Percentiles rank a stretch among this genome's conserved stretches.
phyloP scores from a whole-genome alignment of 371 early-diverging fungal species.

The Apophysomyces sp. region DNA sequence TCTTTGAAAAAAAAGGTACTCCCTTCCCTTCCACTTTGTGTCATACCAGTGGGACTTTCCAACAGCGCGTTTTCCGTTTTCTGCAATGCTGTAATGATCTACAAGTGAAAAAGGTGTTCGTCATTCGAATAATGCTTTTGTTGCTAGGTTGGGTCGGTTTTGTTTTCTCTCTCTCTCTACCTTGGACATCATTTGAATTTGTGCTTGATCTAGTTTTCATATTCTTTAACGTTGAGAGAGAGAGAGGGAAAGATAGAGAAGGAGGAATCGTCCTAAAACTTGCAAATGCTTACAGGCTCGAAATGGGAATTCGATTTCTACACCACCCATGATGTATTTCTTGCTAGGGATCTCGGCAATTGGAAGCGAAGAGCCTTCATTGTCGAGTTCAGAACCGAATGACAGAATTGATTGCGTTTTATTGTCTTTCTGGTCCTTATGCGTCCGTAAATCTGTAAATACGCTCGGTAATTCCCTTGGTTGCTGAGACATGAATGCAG shows the following conservation, averaged over 20 bases:
- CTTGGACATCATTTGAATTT: constrained; percentile 60
- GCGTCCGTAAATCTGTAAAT: no score
- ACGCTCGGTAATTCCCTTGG: no score
- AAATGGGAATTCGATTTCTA: constrained; percentile 54
- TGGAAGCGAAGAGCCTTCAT: background rate
- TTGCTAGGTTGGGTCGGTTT: no score
- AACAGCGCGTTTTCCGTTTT: constrained; percentile 50
- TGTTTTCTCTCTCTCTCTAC: constrained; percentile 13
- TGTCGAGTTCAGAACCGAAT: no score
- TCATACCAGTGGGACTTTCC: constrained; percentile 61
- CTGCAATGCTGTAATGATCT: constrained; percentile 56
- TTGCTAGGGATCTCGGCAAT: background rate
- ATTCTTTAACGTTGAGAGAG: background rate
- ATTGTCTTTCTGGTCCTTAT: no score
- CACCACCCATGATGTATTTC: constrained; percentile 29
- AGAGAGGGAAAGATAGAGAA: no score
- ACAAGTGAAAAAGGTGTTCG: background rate
- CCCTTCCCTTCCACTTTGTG: background rate
- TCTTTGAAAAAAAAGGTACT: background rate
- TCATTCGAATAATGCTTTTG: background rate
- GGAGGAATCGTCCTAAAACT: no score
- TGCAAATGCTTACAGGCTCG: constrained; percentile 42
- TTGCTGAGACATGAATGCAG: no score
- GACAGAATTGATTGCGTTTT: no score
- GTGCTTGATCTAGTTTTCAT: constrained; percentile 45